phyloP scores from a whole-genome alignment of 2,329 filamentous ascomycete genomes.

The Neopestalotiopsis clavispora region DNA sequence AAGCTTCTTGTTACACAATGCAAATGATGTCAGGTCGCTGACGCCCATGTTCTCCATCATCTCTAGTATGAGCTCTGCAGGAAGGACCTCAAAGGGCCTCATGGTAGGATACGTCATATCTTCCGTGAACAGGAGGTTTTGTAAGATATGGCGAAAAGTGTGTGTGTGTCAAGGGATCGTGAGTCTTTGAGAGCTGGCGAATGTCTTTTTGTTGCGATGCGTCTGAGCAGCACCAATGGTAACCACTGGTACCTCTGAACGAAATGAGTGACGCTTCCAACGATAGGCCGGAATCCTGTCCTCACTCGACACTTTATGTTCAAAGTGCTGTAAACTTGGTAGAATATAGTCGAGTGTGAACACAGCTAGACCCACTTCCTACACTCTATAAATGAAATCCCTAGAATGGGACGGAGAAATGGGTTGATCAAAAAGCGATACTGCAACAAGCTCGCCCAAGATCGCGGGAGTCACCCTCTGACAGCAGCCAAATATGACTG shows the following conservation, averaged over 20 bases:
- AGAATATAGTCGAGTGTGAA: neutral
- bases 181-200: neutral
- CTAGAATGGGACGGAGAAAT: neutral
- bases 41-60: conserved; percentile 52
- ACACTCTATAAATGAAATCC: neutral
- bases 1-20: conserved; percentile 42
- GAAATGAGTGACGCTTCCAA: too few species aligned
- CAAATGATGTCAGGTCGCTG: conserved; percentile 44
- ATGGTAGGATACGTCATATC: neutral
- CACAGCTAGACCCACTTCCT: neutral
- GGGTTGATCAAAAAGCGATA: conserved; percentile 10
- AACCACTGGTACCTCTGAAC: neutral
- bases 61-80: conserved; percentile 53
- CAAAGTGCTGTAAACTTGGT: neutral
- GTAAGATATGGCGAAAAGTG: neutral
- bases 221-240: neutral
- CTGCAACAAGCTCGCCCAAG: conserved; percentile 19
- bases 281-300: too few species aligned
- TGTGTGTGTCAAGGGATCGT: neutral
- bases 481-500: conserved; percentile 22
- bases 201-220: neutral
- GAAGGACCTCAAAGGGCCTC: conserved; percentile 37
- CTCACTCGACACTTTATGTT: neutral
- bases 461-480: conserved; percentile 26
- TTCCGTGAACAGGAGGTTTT: neutral